Evolutionary conservation across 2,329 filamentous ascomycete genomes (phyloP).

Genomic region (Colletotrichum cereale): DNA sequence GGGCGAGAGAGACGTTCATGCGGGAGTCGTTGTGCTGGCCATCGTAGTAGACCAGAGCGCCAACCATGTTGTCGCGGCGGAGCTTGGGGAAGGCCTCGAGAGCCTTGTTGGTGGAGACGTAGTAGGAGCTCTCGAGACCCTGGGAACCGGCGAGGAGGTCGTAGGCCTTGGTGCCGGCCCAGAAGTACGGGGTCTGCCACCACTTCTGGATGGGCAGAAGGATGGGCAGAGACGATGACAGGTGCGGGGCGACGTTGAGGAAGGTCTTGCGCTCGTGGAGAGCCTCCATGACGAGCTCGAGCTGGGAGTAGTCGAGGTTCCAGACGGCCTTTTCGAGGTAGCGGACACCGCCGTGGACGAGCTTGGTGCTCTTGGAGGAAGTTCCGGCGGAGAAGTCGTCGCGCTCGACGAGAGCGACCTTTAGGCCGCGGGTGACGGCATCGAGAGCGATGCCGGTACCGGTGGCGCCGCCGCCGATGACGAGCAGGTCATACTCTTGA

Average conservation of each 20-base stretch:
- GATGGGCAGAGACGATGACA: conserved; percentile 84
- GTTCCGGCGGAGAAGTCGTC: conserved; percentile 88
- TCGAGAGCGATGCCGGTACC: conserved; percentile 86
- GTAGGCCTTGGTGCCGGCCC: conserved; percentile 80
- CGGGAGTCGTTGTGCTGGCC: conserved; percentile 89
- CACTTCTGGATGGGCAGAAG: conserved; percentile 86
- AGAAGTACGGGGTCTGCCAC: conserved; percentile 85
- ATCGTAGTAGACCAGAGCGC: conserved; percentile 88
- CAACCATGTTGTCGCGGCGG: conserved; percentile 78
- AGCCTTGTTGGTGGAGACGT: conserved; percentile 81
- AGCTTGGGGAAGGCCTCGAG: conserved; percentile 84
- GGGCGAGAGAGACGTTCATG: conserved; percentile 87
- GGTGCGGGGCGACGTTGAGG: conserved; percentile 84
- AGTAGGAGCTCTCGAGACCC: conserved; percentile 87
- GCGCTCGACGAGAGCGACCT: conserved; percentile 83
- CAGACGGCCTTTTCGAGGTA: conserved; percentile 90
- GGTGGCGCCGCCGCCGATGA: conserved; percentile 85
- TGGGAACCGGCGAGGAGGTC: conserved; percentile 85
- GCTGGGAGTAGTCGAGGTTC: conserved; percentile 88
- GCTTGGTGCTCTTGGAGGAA: conserved; percentile 88
- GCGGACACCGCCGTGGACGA: conserved; percentile 86
- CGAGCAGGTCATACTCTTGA: conserved; percentile 79
- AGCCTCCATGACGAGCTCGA: conserved; percentile 83
- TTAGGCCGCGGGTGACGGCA: conserved; percentile 81
- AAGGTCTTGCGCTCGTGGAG: conserved; percentile 87